Conservation (phyloP, 208 protist species). For the Trypanosoma avium region DNA sequence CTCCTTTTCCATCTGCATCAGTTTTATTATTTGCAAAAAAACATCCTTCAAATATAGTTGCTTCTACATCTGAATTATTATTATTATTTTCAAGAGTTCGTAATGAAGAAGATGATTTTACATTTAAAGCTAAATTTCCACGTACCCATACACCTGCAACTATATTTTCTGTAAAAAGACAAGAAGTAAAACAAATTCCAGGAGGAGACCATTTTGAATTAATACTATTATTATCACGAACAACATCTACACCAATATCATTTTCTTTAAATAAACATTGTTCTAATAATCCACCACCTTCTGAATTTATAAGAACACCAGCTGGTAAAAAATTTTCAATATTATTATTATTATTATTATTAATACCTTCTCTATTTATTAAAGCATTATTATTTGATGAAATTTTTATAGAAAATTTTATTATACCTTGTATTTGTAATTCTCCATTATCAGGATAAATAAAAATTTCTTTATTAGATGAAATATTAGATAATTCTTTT, state of each 20-base stretch:
- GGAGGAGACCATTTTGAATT: neutral
- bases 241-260: slow-evolving; percentile 72
- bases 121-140: neutral
- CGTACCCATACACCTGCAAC: slow-evolving; percentile 66
- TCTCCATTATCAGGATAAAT: slow-evolving; percentile 29
- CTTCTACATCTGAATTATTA: slow-evolving; percentile 1
- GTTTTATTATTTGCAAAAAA: slow-evolving; percentile 58
- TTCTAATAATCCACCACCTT: slow-evolving; percentile 37
- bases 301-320: slow-evolving; percentile 53
- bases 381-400: slow-evolving; percentile 35
- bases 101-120: neutral
- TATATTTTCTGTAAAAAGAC: slow-evolving; percentile 28
- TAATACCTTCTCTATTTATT: neutral
- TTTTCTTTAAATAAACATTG: slow-evolving; percentile 67
- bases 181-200: neutral
- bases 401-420: slow-evolving; percentile 33
- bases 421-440: slow-evolving; percentile 29
- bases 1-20: slow-evolving; percentile 36
- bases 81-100: neutral
- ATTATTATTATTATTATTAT: neutral
- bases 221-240: slow-evolving; percentile 26
- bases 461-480: neutral
- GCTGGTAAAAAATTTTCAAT: slow-evolving; percentile 26
- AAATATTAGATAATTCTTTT: neutral
- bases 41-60: slow-evolving; percentile 49